Percentiles rank a stretch among this genome's conserved stretches.
These are phyloP conservation scores for Lasiodiplodia hormozganensis DNA, from an alignment of 2,329 filamentous ascomycete species.

Conservation along the genomic window DNA sequence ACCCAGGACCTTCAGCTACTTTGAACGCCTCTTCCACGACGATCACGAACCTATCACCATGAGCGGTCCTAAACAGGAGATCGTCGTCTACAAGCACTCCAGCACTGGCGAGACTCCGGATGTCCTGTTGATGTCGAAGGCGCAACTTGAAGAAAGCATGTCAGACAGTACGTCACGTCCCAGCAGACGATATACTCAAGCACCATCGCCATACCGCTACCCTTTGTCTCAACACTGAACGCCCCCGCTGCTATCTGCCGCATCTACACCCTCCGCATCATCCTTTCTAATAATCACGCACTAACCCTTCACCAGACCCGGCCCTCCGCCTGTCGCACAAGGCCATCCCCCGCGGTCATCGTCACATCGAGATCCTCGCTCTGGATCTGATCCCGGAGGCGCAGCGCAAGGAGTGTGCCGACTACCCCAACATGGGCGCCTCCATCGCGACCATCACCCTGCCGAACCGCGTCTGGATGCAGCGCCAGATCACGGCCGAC, in stretches of 20 bases:
- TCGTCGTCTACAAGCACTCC: conserved; percentile 21
- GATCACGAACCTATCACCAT: background rate
- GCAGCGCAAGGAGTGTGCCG: background rate
- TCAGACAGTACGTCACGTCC: background rate
- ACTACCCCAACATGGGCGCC: conserved; percentile 7
- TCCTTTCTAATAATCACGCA: no score
- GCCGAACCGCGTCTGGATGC: conserved; percentile 20
- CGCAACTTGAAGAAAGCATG: background rate
- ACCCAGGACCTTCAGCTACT: background rate
- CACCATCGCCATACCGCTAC: background rate
- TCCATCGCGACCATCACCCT: conserved; percentile 8
- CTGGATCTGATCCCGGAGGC: conserved; percentile 6
- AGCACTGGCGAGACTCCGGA: background rate
- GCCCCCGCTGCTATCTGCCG: no score
- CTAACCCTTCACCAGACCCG: background rate
- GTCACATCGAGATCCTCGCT: conserved; percentile 3
- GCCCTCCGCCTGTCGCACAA: conserved; percentile 2
- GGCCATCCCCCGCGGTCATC: conserved; percentile 4
- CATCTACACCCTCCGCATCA: background rate
- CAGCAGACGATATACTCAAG: no score
- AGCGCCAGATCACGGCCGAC: conserved; percentile 1
- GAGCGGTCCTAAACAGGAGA: background rate
- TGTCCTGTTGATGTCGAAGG: conserved; percentile 17
- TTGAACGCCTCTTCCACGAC: background rate
- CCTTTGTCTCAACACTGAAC: background rate